Base-by-base conservation (phyloP, 2,329 filamentous ascomycete species). In the Phialocephala subalpina region DNA sequence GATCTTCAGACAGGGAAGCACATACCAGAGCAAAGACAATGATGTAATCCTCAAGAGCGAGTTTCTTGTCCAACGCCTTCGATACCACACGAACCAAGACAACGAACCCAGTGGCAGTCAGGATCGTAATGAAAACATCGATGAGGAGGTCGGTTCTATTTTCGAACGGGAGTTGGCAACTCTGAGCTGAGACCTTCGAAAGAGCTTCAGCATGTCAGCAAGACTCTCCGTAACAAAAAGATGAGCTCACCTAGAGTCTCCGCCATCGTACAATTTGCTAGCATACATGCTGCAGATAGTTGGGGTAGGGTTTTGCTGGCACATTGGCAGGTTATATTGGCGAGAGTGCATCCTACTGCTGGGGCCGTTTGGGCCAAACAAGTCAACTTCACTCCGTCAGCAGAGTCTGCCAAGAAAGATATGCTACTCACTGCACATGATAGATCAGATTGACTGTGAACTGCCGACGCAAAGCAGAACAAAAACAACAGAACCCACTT, bases 341-440 rank as follows among this genome's bases (percentile, higher is more conserved):
- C 14, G 14, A 57, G 52, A 42, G 60, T 22, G 22, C 60, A 62
- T 56, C 60, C 60, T 45, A 36, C 60, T 35, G 38, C 52, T 25
- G 49, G 36, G 20, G 56, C 25, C 33, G 52, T 36, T 35, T 62
- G 60, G 27, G 33, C 25, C 22, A 62, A 12, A 35, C 60, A 62
- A 11, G 35, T 36, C 20, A 62, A 47, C 60, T 62, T 62, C 45
- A 53, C 5, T 29, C 7, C 42, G 18, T 38, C 35, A 29, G 47
- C 20, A 52, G n/a, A 52, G 6, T 52, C 47, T 25, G n/a, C 18
- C 3, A 25, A 52, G 9, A 25, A 3, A 42, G 38, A 42, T 14
- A 25, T n/a, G n/a, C 47, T 29, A 57, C 60, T 57, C 27, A 62
- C 60, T n/a, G 49, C 49, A 57, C 60, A 62, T 45, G 60, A 56